phyloP scores from a whole-genome alignment of 202 grass and related monocot species.

The Musa balbisiana region DNA sequence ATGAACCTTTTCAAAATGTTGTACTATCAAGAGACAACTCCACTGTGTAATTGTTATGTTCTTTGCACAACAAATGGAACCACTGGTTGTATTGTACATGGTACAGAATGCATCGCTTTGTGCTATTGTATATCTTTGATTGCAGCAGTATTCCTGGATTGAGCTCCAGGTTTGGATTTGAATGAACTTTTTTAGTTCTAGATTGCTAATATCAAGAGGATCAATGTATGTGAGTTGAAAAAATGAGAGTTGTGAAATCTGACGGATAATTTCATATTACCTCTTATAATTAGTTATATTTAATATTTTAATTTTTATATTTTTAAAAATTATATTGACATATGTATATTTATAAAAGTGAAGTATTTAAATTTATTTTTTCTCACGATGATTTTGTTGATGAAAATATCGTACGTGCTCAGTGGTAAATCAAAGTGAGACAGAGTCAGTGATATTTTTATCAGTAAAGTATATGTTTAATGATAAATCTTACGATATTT shows the following conservation, averaged over 20 bases:
- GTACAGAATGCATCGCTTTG: neutral
- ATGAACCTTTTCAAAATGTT: neutral
- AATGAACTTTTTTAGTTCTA: conserved; percentile 21
- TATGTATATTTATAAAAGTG: too few relatives aligned
- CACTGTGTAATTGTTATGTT: neutral
- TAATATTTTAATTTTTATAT: rapidly evolving
- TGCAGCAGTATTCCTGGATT: neutral
- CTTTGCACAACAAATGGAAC: neutral
- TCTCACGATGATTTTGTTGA: too few relatives aligned
- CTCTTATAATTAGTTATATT: too few relatives aligned
- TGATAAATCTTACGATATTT: too few relatives aligned
- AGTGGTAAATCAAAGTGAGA: too few relatives aligned
- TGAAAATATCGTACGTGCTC: too few relatives aligned
- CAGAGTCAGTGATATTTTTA: too few relatives aligned
- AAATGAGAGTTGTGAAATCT: too few relatives aligned
- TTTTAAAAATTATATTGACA: rapidly evolving
- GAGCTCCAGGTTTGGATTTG: neutral
- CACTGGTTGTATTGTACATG: neutral
- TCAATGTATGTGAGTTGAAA: neutral
- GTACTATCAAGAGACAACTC: neutral
- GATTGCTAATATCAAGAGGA: neutral
- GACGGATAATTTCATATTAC: too few relatives aligned
- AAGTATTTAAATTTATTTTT: too few relatives aligned
- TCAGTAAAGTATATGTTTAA: too few relatives aligned
- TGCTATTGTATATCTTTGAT: neutral